Evolutionary conservation across 2,329 filamentous ascomycete genomes (phyloP), one percentile per base, ranked within the genome.

Genomic region (Penicillium nordicum): DNA sequence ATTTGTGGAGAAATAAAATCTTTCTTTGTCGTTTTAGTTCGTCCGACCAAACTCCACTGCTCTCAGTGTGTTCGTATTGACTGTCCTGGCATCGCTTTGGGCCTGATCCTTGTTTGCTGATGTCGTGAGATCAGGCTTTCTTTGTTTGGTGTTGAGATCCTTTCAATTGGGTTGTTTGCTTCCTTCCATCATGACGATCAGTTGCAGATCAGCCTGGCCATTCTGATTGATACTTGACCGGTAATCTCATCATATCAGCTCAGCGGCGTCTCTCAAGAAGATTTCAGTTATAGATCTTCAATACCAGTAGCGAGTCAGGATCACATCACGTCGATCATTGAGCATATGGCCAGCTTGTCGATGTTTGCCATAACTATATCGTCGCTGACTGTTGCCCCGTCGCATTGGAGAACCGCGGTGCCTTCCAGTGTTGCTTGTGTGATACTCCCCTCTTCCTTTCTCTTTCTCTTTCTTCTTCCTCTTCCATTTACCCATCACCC

Each of bases 1-100:
- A 57, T 45, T 51, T 46, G 27, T 29, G 27, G 55, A 51, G 32
- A 38, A 42, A 40, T 55, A 41, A 51, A 46, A 36, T 34, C 1
- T 25, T 29, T 50, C 30, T 52, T 55, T 34, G 50, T 49, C 40
- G 9, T 34, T 47, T 50, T 43, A 21, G 52, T 29, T 32, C 23
- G 25, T 34, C 21, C 16, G 38, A 11, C 30, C 21, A 36, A 18
- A 37, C 16, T 30, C 47, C 4, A 16, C 49, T 27, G 21, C 6
- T 32, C n/a, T 43, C 29, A 21, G 37, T 9, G 23, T 40, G 21
- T 27, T 21, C 4, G 6, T 12, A 43, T 25, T 36, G 48, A 30
- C 27, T 5, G 49, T 27, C 21, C 18, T 45, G n/a, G 21, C 16
- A 27, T 23, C 14, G 29, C 8, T 23, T 42, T 25, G 14, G 18